Conservation (phyloP, 306 rosid species). For the Potentilla sterilis region DNA sequence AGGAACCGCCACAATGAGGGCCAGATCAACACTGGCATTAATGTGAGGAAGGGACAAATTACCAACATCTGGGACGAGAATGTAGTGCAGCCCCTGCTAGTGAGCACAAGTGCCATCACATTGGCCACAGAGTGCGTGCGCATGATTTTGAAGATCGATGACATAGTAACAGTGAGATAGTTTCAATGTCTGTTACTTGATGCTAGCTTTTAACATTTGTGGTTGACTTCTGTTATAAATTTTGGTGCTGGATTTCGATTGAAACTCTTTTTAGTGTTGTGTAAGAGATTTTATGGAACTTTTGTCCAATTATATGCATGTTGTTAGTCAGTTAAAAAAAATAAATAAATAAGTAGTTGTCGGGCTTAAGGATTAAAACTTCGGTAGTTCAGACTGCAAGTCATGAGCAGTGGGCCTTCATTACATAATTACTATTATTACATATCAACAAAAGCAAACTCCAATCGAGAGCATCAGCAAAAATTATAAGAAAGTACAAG, state of each 20-base stretch:
- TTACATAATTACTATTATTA: no score
- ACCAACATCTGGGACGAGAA: conserved; percentile 98
- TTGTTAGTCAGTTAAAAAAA: neutral
- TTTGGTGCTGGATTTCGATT: conserved; percentile 24
- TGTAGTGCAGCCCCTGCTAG: conserved; percentile 98
- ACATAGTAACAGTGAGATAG: conserved; percentile 91
- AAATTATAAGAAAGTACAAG: no score
- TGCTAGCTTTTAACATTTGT: conserved; percentile 16
- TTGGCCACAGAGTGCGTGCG: conserved; percentile 96
- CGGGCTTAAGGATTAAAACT: no score
- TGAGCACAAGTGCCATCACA: conserved; percentile 91
- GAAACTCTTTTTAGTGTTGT: conserved; percentile 13
- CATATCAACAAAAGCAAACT: no score
- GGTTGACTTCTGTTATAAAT: conserved; percentile 20
- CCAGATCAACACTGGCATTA: conserved; percentile 88
- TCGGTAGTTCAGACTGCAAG: no score
- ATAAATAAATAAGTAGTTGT: no score
- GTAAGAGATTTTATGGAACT: conserved; percentile 20
- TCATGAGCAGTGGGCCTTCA: conserved; percentile 16
- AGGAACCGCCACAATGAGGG: conserved; percentile 96
- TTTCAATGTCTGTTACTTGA: conserved; percentile 15
- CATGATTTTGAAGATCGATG: conserved; percentile 99
- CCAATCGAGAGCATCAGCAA: no score
- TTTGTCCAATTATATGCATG: conserved; percentile 15
- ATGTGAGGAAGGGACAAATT: conserved; percentile 99